phyloP scores from a whole-genome alignment of 2,329 filamentous ascomycete species.

The Aspergillus texensis region DNA sequence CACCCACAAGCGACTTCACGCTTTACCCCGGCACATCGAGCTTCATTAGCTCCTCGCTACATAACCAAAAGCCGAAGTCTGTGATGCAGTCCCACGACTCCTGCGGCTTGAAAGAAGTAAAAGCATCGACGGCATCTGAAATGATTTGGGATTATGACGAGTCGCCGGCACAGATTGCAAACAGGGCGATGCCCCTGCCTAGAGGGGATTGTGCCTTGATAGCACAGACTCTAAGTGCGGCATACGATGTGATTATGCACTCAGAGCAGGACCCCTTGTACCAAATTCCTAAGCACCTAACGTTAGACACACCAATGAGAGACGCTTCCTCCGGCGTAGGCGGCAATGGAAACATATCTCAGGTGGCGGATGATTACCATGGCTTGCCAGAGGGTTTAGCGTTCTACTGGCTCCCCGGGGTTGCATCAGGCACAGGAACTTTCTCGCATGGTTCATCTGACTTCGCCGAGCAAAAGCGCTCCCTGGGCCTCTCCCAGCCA shows the following conservation, averaged over 20 bases:
- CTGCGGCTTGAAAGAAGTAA: too few relatives aligned
- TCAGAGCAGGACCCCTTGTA: not conserved
- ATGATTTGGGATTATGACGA: not conserved
- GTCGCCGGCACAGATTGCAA: not conserved
- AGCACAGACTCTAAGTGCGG: not conserved
- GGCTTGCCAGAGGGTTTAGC: not conserved
- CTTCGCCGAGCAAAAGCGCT: not conserved
- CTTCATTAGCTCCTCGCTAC: not conserved
- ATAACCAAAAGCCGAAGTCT: not conserved
- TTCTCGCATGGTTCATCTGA: not conserved
- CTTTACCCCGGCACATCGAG: not conserved
- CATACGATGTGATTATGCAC: slow-evolving; percentile 9
- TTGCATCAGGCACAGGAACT: not conserved
- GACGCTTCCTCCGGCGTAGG: not conserved
- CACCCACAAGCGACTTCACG: not conserved
- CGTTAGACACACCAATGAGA: not conserved
- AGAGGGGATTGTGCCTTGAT: not conserved
- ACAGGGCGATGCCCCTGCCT: not conserved
- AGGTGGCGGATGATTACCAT: not conserved
- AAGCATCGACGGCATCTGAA: not conserved
- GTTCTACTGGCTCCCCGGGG: not conserved
- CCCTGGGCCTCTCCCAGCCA: not conserved
- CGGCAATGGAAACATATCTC: too few relatives aligned
- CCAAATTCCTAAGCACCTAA: too few relatives aligned
- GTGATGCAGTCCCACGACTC: not conserved